A percentile compares a stretch with the other conserved stretches of the same genome.
Evolutionary conservation across 768 basidiomycete genomes (phyloP).

Genomic region (Amanita molliuscula): DNA sequence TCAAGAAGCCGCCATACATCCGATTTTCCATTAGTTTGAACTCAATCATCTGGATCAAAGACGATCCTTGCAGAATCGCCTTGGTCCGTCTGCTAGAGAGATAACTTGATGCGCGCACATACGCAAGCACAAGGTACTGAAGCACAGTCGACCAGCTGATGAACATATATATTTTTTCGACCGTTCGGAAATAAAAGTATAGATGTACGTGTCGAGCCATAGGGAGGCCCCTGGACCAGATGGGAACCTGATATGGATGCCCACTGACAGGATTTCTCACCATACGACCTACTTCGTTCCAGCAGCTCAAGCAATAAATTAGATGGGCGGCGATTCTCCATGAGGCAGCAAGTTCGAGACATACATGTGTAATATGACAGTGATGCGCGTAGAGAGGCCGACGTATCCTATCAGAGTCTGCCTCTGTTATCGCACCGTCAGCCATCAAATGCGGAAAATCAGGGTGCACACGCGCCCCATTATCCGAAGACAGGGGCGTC

Average conservation of each 20-base stretch:
- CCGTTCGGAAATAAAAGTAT: neutral
- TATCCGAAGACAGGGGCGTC: neutral
- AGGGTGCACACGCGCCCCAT: neutral
- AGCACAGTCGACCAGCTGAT: neutral
- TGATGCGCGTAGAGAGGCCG: slow-evolving; percentile 46
- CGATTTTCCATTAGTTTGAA: slow-evolving; percentile 51
- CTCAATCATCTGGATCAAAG: slow-evolving; percentile 54
- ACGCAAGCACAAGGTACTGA: neutral
- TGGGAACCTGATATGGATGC: slow-evolving; percentile 74
- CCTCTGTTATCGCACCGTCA: slow-evolving; percentile 33
- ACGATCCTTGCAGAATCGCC: slow-evolving; percentile 58
- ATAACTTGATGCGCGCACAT: too few species aligned
- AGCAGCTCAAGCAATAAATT: slow-evolving; percentile 76
- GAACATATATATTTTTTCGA: neutral
- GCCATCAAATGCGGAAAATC: neutral
- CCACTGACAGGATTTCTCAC: slow-evolving; percentile 70
- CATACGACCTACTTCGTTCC: slow-evolving; percentile 63
- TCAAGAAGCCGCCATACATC: slow-evolving; percentile 67
- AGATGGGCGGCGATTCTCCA: slow-evolving; percentile 51
- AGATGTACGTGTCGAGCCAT: slow-evolving; percentile 60
- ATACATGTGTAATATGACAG: slow-evolving; percentile 51
- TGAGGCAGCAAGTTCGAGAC: neutral
- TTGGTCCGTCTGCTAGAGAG: slow-evolving; percentile 39
- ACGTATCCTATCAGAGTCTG: slow-evolving; percentile 64
- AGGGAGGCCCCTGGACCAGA: slow-evolving; percentile 58